These are phyloP conservation scores for Gypsophila paniculata DNA, from an alignment of 179 eudicot species.

Conservation along the genomic window DNA sequence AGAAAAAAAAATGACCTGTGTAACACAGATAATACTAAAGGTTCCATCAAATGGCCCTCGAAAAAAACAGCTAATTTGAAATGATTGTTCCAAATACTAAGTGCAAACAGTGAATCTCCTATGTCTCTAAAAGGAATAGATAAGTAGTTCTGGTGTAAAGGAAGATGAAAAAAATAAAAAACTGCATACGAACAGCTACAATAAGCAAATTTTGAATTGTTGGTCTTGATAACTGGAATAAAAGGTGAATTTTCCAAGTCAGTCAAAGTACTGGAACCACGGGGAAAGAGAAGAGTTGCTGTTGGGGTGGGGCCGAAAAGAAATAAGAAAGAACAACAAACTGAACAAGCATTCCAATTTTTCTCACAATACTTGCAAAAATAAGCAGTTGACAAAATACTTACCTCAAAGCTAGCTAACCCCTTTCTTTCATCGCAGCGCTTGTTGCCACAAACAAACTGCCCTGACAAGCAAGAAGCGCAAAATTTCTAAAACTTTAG, in stretches of 20 bases:
- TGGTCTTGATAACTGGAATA: neutral
- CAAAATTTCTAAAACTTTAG: slow-evolving; percentile 21
- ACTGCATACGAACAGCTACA: neutral
- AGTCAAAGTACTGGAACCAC: neutral
- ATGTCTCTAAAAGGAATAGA: neutral
- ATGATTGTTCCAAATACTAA: slow-evolving; percentile 1
- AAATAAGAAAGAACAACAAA: neutral
- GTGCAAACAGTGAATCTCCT: neutral
- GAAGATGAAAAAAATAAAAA: neutral
- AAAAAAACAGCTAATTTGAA: neutral
- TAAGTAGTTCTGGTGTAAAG: neutral
- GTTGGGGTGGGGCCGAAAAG: neutral
- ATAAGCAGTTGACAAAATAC: slow-evolving; percentile 9
- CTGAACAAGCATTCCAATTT: neutral
- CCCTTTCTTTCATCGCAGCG: slow-evolving; percentile 67
- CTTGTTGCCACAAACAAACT: slow-evolving; percentile 93
- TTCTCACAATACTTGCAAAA: slow-evolving; percentile 6
- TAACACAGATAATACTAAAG: neutral
- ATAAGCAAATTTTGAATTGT: neutral
- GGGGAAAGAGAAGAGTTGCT: neutral
- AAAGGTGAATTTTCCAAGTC: neutral
- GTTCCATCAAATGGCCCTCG: neutral
- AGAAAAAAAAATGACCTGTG: neutral
- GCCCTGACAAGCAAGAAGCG: slow-evolving; percentile 62
- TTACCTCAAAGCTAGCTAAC: slow-evolving; percentile 85